phyloP scores from a whole-genome alignment of 306 rosid genomes.

The Prunus mira region DNA sequence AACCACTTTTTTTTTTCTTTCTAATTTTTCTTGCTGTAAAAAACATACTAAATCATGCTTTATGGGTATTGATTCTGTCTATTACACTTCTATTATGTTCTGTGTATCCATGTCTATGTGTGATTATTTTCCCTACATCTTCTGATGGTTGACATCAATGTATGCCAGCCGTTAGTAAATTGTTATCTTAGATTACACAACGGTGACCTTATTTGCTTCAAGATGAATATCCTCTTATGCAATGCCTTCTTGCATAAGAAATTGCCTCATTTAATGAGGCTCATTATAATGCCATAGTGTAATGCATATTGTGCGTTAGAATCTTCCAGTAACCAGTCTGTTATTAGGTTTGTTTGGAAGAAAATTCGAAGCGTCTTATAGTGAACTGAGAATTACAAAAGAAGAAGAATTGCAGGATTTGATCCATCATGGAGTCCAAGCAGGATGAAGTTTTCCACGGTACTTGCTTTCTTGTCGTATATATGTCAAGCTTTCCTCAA shows the following conservation, averaged over 20 bases:
- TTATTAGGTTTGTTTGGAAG: constrained; percentile 7
- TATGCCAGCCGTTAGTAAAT: neutral
- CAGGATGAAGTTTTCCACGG: constrained; percentile 41
- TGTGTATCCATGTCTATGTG: neutral
- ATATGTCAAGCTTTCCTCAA: neutral
- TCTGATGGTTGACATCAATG: neutral
- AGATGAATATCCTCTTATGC: neutral
- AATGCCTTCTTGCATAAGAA: neutral
- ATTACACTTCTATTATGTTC: neutral
- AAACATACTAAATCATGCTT: neutral
- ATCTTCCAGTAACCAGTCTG: neutral
- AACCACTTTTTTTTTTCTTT: neutral
- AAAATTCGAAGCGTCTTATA: neutral
- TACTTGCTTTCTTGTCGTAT: constrained; percentile 20
- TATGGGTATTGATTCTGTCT: neutral
- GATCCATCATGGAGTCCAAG: constrained; percentile 37
- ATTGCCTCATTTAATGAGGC: neutral
- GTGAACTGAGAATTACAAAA: neutral
- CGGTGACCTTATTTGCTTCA: neutral
- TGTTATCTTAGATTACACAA: neutral
- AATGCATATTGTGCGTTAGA: neutral
- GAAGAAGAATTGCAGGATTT: constrained; percentile 15
- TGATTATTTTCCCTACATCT: neutral
- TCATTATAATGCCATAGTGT: neutral
- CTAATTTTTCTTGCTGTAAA: neutral